Conservation (phyloP, 345 rosid species). For the Reutealis trisperma region DNA sequence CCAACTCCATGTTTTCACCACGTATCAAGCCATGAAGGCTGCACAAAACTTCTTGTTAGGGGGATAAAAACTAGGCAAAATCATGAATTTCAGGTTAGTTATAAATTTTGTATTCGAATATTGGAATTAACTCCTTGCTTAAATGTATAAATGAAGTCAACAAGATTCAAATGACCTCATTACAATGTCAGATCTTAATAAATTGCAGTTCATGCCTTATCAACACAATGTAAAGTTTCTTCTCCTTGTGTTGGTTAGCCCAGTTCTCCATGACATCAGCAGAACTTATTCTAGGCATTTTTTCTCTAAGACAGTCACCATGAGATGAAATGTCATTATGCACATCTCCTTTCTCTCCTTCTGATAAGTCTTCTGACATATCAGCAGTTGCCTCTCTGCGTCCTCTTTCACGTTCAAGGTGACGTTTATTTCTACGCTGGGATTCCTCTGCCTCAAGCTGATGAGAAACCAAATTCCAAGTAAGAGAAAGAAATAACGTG, state of each 20-base stretch:
- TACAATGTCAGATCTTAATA: constrained; percentile 8
- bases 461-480: constrained; percentile 14
- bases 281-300: constrained; percentile 63
- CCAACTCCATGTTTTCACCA: constrained; percentile 88
- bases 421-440: constrained; percentile 67
- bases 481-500: background rate
- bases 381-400: constrained; percentile 83
- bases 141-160: background rate
- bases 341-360: constrained; percentile 75
- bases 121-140: background rate
- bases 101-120: constrained; percentile 6
- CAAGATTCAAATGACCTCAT: constrained; percentile 9
- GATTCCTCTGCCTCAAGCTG: constrained; percentile 70
- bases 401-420: constrained; percentile 71
- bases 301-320: constrained; percentile 45
- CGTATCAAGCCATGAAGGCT: constrained; percentile 70
- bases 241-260: constrained; percentile 69
- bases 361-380: constrained; percentile 87
- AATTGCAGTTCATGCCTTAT: constrained; percentile 52
- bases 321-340: constrained; percentile 54
- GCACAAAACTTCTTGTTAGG: constrained; percentile 26
- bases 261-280: constrained; percentile 77
- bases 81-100: background rate
- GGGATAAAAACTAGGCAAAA: background rate
- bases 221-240: constrained; percentile 67